phyloP scores from a whole-genome alignment of 148 eudicot species.

The Arctostaphylos glauca region DNA sequence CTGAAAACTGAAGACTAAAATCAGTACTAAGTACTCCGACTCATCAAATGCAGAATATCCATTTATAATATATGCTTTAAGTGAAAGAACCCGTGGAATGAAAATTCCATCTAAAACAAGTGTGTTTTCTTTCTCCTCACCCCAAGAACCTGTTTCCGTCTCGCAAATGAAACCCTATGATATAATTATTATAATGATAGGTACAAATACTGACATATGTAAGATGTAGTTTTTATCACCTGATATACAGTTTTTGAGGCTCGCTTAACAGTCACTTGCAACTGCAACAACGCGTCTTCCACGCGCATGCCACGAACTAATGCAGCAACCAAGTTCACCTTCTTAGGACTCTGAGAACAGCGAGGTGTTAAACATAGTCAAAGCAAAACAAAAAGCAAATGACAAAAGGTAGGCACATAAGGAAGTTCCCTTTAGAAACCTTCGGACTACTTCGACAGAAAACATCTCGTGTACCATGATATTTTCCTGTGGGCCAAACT shows the following conservation, averaged over 20 bases:
- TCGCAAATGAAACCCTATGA: not conserved
- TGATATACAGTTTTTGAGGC: constrained; percentile 89
- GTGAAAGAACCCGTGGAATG: not conserved
- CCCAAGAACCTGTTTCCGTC: not conserved
- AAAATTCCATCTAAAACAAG: not conserved
- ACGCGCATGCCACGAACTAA: constrained; percentile 97
- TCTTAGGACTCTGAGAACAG: constrained; percentile 82
- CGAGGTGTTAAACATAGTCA: constrained; percentile 1
- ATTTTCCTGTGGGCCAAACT: not conserved
- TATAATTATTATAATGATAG: not conserved
- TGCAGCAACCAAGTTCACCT: constrained; percentile 92
- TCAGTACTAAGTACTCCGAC: not conserved
- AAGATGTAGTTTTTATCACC: constrained; percentile 33
- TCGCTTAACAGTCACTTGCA: constrained; percentile 89
- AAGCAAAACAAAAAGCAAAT: not conserved
- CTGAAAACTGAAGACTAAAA: not conserved
- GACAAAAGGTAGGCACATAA: not conserved
- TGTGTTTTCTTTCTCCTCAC: too few relatives aligned
- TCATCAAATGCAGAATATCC: not conserved
- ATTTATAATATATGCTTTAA: not conserved
- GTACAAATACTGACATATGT: not conserved
- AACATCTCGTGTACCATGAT: constrained; percentile 3
- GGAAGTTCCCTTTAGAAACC: not conserved
- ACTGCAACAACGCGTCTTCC: constrained; percentile 92
- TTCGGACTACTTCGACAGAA: not conserved